Percentiles rank a stretch among this genome's conserved stretches.
phyloP scores from a whole-genome alignment of 164 flowering plant species.

The Stephania yunnanensis region DNA sequence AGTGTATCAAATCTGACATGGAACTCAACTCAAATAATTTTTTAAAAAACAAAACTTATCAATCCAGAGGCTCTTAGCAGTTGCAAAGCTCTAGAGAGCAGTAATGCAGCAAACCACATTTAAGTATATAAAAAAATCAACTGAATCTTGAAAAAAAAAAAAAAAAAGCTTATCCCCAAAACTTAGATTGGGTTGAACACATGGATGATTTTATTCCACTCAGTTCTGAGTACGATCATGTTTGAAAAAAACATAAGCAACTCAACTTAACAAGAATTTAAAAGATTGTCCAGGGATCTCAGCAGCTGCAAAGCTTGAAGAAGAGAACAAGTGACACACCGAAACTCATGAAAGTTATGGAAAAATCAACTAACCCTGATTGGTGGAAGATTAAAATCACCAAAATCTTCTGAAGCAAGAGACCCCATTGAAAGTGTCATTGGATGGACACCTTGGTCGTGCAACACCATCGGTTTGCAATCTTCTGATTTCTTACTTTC shows the following conservation, averaged over 20 bases:
- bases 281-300: background rate
- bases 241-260: background rate
- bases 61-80: background rate
- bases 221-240: background rate
- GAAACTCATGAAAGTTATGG: background rate
- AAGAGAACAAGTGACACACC: background rate
- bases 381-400: constrained; percentile 21
- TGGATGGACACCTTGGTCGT: background rate
- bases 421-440: constrained; percentile 9
- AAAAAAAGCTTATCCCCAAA: no score
- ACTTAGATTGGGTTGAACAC: no score
- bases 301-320: background rate
- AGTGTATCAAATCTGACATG: background rate
- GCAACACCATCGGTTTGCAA: background rate
- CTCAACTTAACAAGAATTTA: background rate
- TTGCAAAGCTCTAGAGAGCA: background rate
- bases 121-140: no score
- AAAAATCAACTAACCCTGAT: constrained; percentile 30
- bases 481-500: constrained; percentile 20
- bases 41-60: background rate
- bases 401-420: constrained; percentile 18
- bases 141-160: no score
- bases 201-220: no score
- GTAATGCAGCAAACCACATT: background rate
- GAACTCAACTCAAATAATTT: background rate